These are phyloP conservation scores for Oryza nivara DNA, from an alignment of 176 grass and related monocot species.

Conservation along the genomic window DNA sequence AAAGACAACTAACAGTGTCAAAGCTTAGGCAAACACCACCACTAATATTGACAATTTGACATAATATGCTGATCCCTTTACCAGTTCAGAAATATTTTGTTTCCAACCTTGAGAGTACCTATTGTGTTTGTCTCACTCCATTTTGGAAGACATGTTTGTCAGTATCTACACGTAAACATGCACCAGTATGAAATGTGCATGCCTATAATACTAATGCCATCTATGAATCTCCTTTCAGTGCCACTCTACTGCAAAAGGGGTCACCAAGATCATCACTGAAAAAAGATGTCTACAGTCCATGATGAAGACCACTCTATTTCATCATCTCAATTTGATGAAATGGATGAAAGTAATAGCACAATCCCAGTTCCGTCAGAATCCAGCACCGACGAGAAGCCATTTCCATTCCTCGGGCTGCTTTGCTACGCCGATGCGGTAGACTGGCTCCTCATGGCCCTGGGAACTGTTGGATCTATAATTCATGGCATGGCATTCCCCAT, in stretches of 20 bases:
- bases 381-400: conserved; percentile 20
- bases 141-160: conserved; percentile 39
- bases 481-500: conserved; percentile 68
- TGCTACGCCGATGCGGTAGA: conserved; percentile 53
- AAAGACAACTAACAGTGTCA: background rate
- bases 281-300: conserved; percentile 39
- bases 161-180: conserved; percentile 34
- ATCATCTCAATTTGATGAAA: conserved; percentile 39
- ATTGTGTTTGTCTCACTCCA: conserved; percentile 10
- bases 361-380: background rate
- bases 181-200: conserved; percentile 5
- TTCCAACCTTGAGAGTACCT: conserved; percentile 36
- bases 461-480: conserved; percentile 55
- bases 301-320: conserved; percentile 46
- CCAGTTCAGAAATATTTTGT: conserved; percentile 22
- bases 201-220: conserved; percentile 45
- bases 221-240: conserved; percentile 3
- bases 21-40: conserved; percentile 13
- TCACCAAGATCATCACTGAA: conserved; percentile 6
- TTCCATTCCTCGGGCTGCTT: conserved; percentile 56
- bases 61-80: conserved; percentile 21
- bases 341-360: conserved; percentile 43
- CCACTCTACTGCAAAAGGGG: conserved; percentile 20
- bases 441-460: conserved; percentile 64
- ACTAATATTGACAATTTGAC: background rate